Evolutionary conservation across 1,284 basidiomycete species (phyloP).

Genomic region (Abortiporus biennis): DNA sequence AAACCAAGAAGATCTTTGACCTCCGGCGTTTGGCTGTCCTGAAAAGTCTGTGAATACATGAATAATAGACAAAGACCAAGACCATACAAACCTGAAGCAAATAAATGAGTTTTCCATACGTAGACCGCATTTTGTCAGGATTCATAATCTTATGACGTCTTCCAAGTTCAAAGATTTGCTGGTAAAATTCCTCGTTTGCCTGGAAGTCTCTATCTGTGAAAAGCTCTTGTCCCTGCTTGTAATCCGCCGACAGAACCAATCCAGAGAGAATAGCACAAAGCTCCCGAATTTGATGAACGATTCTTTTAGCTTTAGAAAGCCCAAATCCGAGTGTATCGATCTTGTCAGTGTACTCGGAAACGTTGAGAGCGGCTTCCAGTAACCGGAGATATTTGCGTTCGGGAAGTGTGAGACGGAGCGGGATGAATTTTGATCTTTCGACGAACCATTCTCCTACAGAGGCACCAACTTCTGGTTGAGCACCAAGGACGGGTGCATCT

Average conservation of each 20-base stretch:
- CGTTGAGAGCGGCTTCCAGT: slow-evolving; percentile 71
- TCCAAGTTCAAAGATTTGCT: slow-evolving; percentile 72
- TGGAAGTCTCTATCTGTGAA: slow-evolving; percentile 74
- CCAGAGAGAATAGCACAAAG: slow-evolving; percentile 80
- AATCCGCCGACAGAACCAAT: slow-evolving; percentile 70
- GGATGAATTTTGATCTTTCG: slow-evolving; percentile 71
- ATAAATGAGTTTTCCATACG: slow-evolving; percentile 80
- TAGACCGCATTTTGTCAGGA: slow-evolving; percentile 80
- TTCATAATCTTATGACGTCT: slow-evolving; percentile 83
- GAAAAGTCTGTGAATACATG: slow-evolving; percentile 3
- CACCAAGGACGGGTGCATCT: slow-evolving; percentile 28
- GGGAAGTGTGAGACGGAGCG: slow-evolving; percentile 59
- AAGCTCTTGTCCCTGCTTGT: slow-evolving; percentile 78
- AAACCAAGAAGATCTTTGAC: slow-evolving; percentile 73
- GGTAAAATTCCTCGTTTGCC: slow-evolving; percentile 70
- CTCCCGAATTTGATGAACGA: slow-evolving; percentile 77
- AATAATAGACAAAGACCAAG: background rate
- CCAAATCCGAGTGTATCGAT: slow-evolving; percentile 73
- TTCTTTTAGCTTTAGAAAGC: slow-evolving; percentile 72
- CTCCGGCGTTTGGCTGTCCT: slow-evolving; percentile 76
- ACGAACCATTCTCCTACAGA: slow-evolving; percentile 77
- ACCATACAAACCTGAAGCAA: slow-evolving; percentile 55
- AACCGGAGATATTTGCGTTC: slow-evolving; percentile 79
- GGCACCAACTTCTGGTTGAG: slow-evolving; percentile 50
- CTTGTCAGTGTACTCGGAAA: slow-evolving; percentile 83